Evolutionary conservation across 441 rosid genomes (phyloP).

Genomic region (Mallotus repandus): DNA sequence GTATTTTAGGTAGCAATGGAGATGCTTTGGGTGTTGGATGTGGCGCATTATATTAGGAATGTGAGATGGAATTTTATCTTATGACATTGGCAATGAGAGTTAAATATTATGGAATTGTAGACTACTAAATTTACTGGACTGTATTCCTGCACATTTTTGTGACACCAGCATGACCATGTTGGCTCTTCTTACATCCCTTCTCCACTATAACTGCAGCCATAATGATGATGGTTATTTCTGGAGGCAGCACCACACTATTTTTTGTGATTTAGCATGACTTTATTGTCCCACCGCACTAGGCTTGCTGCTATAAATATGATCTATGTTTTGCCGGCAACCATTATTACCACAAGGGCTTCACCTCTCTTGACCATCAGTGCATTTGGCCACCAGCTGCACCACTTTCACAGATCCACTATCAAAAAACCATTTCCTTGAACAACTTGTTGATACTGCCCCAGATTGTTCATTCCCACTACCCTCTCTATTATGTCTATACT

Average conservation of each 20-base stretch:
- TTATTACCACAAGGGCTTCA: neutral
- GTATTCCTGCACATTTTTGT: neutral
- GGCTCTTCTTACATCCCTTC: neutral
- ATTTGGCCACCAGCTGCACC: neutral
- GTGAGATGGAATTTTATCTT: constrained; percentile 1
- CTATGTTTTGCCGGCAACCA: neutral
- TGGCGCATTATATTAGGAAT: neutral
- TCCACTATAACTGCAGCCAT: neutral
- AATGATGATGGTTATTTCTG: neutral
- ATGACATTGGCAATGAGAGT: neutral
- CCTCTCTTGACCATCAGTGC: neutral
- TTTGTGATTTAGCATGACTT: neutral
- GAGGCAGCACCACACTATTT: neutral
- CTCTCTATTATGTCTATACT: neutral
- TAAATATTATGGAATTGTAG: neutral
- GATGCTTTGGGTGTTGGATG: neutral
- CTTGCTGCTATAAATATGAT: neutral
- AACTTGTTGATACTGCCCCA: neutral
- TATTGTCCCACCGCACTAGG: neutral
- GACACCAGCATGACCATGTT: neutral
- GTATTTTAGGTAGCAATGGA: neutral
- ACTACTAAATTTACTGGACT: neutral
- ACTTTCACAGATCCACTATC: neutral
- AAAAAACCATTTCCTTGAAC: neutral
- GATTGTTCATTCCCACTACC: neutral